These are phyloP conservation scores for Mycena citricolor DNA, from an alignment of 1,284 basidiomycete species.

Conservation along the genomic window DNA sequence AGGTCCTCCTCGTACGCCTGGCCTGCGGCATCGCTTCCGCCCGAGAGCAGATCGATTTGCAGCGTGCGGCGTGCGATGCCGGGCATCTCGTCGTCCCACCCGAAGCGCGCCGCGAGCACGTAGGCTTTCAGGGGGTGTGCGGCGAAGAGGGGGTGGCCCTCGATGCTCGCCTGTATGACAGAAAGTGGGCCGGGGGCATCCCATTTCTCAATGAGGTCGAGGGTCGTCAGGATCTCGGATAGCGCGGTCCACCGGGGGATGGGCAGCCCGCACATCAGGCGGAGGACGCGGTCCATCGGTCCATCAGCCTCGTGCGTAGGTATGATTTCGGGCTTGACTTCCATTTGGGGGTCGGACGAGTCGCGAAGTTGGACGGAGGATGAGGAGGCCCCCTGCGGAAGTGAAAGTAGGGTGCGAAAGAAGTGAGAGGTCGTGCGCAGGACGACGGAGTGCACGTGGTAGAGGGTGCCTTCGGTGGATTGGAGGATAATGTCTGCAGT, in stretches of 20 bases:
- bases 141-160: conserved; percentile 36
- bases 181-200: conserved; percentile 41
- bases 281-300: conserved; percentile 34
- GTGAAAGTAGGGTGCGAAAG: conserved; percentile 32
- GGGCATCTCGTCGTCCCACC: conserved; percentile 37
- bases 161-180: conserved; percentile 35
- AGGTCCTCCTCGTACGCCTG: too few relatives aligned
- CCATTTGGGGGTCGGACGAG: too few relatives aligned
- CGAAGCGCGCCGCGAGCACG: conserved; percentile 38
- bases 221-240: conserved; percentile 35
- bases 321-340: conserved; percentile 22
- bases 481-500: conserved; percentile 37
- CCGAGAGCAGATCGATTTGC: conserved; percentile 11
- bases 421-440: conserved; percentile 39
- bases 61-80: conserved; percentile 10
- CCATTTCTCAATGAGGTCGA: conserved; percentile 38
- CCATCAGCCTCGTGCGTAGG: conserved; percentile 26
- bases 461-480: conserved; percentile 38
- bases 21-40: conserved; percentile 29
- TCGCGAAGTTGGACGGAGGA: too few relatives aligned
- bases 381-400: conserved; percentile 19
- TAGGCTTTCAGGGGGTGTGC: conserved; percentile 39
- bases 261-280: conserved; percentile 39
- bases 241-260: conserved; percentile 36
- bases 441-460: conserved; percentile 38